Percentiles rank a stretch among this genome's conserved stretches.
Conservation (phyloP, 768 basidiomycete species). For the Tephrocybe sp. region DNA sequence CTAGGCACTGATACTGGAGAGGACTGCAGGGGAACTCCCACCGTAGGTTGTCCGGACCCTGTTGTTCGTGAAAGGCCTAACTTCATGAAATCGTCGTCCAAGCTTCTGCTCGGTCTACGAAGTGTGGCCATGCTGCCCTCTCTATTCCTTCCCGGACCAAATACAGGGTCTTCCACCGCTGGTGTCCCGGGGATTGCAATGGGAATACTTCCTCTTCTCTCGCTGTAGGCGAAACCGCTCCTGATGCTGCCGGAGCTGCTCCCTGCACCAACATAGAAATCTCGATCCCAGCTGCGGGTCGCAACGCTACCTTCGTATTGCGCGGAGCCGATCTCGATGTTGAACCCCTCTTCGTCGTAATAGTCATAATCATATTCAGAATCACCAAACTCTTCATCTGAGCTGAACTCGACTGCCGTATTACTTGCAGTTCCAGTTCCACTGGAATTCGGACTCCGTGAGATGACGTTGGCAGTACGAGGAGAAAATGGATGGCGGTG, state of each 20-base stretch:
- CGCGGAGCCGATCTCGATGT: conserved; percentile 38
- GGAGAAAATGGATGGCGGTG: conserved; percentile 31
- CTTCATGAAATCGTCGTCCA: conserved; percentile 43
- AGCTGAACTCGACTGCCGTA: conserved; percentile 38
- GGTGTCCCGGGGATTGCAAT: conserved; percentile 51
- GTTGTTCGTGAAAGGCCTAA: conserved; percentile 6
- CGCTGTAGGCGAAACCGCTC: conserved; percentile 15
- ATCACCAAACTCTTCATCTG: conserved; percentile 47
- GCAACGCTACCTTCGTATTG: conserved; percentile 32
- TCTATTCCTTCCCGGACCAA: conserved; percentile 37
- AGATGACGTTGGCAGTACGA: conserved; percentile 14
- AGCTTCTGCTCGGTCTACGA: conserved; percentile 59
- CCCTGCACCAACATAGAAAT: conserved; percentile 21
- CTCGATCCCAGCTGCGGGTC: conserved; percentile 21
- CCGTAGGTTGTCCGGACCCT: not conserved
- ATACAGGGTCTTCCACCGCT: conserved; percentile 13
- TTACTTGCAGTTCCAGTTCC: conserved; percentile 23
- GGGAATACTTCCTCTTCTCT: conserved; percentile 57
- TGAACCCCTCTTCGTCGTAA: conserved; percentile 33
- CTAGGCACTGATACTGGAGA: conserved; percentile 44
- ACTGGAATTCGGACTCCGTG: conserved; percentile 27
- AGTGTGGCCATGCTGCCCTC: conserved; percentile 58
- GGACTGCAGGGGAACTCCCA: conserved; percentile 18
- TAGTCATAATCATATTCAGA: conserved; percentile 32
- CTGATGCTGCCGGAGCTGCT: conserved; percentile 23